Evolutionary conservation across 805 yeast genomes (phyloP).

Genomic region (Starmerella scarabaei): DNA sequence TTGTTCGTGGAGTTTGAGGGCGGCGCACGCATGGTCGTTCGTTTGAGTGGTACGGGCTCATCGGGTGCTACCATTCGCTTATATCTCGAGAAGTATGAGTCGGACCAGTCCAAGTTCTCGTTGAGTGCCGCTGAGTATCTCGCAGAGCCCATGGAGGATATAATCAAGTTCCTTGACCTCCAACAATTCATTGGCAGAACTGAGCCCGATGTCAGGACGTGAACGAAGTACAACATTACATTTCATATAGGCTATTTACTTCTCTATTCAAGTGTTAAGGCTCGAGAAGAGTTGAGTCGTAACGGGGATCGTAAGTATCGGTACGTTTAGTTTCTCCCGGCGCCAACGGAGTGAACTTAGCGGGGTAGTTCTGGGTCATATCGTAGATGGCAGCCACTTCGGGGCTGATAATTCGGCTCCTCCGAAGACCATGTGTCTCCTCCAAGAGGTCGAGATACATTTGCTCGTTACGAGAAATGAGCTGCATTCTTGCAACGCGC

Average conservation of each 20-base stretch:
- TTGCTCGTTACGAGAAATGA: not conserved
- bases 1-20: constrained; percentile 65
- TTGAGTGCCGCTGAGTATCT: constrained; percentile 56
- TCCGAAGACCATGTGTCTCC: not conserved
- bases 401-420: not conserved
- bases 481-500: not conserved
- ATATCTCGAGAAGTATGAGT: constrained; percentile 72
- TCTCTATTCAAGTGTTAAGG: too few species aligned
- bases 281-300: too few species aligned
- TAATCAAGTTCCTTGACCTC: constrained; percentile 57
- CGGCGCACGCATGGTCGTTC: constrained; percentile 75
- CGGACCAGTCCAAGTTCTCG: constrained; percentile 38
- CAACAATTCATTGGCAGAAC: constrained; percentile 64
- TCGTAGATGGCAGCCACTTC: not conserved
- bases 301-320: not conserved
- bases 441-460: not conserved
- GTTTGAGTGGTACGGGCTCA: constrained; percentile 95
- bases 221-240: constrained; percentile 5
- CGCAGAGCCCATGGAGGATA: constrained; percentile 44
- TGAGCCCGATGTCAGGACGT: constrained; percentile 83
- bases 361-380: not conserved
- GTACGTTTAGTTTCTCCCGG: not conserved
- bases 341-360: not conserved
- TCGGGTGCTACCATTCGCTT: constrained; percentile 94
- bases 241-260: not conserved